Percentiles rank a stretch among this genome's conserved stretches.
Conservation (phyloP, 371 early-diverging fungal species). For the Lichtheimia ramosa region DNA sequence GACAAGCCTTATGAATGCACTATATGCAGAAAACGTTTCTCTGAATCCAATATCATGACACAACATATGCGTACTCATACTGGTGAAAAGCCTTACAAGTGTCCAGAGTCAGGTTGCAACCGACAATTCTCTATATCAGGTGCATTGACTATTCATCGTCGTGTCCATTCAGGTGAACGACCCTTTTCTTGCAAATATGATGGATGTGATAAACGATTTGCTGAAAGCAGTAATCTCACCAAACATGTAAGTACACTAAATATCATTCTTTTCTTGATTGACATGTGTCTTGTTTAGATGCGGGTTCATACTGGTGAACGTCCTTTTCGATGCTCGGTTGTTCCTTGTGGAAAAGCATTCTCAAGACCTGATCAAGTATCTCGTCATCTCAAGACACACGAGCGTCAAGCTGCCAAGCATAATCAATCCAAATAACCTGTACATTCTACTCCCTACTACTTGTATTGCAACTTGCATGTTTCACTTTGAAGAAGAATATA, state of each 20-base stretch:
- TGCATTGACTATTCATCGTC: constrained; percentile 68
- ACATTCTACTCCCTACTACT: too few relatives aligned
- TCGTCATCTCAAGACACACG: constrained; percentile 52
- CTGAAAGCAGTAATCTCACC: constrained; percentile 77
- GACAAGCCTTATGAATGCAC: constrained; percentile 85
- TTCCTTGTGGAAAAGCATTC: constrained; percentile 68
- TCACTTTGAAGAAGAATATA: too few relatives aligned
- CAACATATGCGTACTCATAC: constrained; percentile 85
- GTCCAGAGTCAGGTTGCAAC: constrained; percentile 64
- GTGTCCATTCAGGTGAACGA: constrained; percentile 71
- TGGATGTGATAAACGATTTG: constrained; percentile 73
- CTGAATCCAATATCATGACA: constrained; percentile 79
- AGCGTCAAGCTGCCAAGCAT: constrained; percentile 2
- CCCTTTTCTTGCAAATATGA: constrained; percentile 76
- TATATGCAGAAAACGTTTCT: constrained; percentile 79
- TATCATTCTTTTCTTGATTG: background rate
- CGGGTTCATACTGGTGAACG: constrained; percentile 72
- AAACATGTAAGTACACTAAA: constrained; percentile 61
- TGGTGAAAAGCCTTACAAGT: constrained; percentile 86
- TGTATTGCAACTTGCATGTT: too few relatives aligned
- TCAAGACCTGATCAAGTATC: constrained; percentile 70
- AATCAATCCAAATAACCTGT: background rate
- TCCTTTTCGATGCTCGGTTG: constrained; percentile 60
- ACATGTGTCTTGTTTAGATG: constrained; percentile 30
- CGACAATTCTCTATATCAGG: constrained; percentile 77